phyloP scores from a whole-genome alignment of 2,329 filamentous ascomycete genomes.

The Kalmusia sp. region DNA sequence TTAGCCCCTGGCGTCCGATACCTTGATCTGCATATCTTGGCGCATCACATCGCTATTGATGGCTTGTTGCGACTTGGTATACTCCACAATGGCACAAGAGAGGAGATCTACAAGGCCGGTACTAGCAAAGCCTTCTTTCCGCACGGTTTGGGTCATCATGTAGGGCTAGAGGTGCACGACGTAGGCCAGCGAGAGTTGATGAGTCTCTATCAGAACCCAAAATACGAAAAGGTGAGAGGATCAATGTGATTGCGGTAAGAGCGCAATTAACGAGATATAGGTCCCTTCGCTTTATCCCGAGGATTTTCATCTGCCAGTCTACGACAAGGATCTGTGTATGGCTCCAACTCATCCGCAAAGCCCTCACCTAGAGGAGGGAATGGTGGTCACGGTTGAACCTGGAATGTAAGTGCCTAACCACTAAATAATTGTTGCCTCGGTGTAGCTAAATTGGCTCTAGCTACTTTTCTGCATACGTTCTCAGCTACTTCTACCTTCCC shows the following conservation, averaged over 20 bases:
- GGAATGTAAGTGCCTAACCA: constrained; percentile 49
- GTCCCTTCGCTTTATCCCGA: constrained; percentile 40
- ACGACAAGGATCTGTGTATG: constrained; percentile 34
- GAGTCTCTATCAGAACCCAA: constrained; percentile 33
- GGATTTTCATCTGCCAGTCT: constrained; percentile 42
- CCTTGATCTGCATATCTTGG: constrained; percentile 74
- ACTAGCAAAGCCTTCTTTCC: constrained; percentile 93
- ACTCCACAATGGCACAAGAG: constrained; percentile 66
- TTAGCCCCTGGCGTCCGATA: constrained; percentile 74
- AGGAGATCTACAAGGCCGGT: constrained; percentile 77
- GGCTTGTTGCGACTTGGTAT: constrained; percentile 77
- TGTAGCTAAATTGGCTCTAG: constrained; percentile 58
- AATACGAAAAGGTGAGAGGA: constrained; percentile 30
- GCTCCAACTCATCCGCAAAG: constrained; percentile 42
- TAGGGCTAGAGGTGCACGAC: constrained; percentile 94
- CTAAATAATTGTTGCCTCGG: background rate
- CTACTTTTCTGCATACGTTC: constrained; percentile 91
- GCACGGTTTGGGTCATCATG: constrained; percentile 87
- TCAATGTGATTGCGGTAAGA: background rate
- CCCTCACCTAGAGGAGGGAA: constrained; percentile 56
- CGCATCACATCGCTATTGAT: constrained; percentile 73
- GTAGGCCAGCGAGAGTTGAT: constrained; percentile 45
- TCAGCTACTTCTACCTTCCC: constrained; percentile 74
- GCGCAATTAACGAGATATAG: constrained; percentile 24
- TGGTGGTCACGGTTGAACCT: constrained; percentile 64